Base-by-base conservation (phyloP, 1,139 yeast genomes). In the Debaryomyces fabryi region DNA sequence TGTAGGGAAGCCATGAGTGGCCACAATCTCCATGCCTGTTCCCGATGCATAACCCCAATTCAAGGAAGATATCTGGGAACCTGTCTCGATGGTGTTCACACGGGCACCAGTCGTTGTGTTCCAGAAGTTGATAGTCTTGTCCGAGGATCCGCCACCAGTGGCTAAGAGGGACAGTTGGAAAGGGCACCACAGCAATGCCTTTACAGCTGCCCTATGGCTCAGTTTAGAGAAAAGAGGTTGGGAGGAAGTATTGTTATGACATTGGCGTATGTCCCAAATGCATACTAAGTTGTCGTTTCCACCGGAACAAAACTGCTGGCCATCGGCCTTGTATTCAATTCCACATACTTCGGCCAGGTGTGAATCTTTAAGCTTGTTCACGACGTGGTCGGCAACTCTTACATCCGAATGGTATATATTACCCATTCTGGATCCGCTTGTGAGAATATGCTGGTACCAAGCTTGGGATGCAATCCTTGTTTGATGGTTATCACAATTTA, bases 121-220 rank as follows among this genome's bases (percentile, higher is more conserved):
- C 98, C 99, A 95, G 69, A 95, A 91, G 68, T 93, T 92, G 51
- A 95, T 89, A 46, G 86, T 82, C 63, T 85, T 87, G 69, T 95
- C 98, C 29, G 89, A 82, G 10, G 96, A 86, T 18, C 99, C 99
- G 45, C 99, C 99, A 8, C 99, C 99, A 2, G 97, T 88, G 8
- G 98, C 97, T 47, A 95, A 74, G 47, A 93, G 69, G 54, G 88
- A 87, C 30, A 76, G 72, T 58, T 90, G 95, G 67, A 86, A 86
- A 0, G 98, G 99, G 63, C 96, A 89, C 97, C 97, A 95, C 13
- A 95, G 85, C 48, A 95, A 70, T 1, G 99, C 98, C 68, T 95
- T 95, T 13, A 93, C 97, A 0, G 99, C 99, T 0, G 98, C 97
- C 38, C 81, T 85, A 67, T 93, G 99, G 51, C 83, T 82, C 20